Percentiles rank a stretch among this genome's conserved stretches.
Evolutionary conservation across 2,329 filamentous ascomycete species (phyloP).

Genomic region (Sarocladiaceae sp.): DNA sequence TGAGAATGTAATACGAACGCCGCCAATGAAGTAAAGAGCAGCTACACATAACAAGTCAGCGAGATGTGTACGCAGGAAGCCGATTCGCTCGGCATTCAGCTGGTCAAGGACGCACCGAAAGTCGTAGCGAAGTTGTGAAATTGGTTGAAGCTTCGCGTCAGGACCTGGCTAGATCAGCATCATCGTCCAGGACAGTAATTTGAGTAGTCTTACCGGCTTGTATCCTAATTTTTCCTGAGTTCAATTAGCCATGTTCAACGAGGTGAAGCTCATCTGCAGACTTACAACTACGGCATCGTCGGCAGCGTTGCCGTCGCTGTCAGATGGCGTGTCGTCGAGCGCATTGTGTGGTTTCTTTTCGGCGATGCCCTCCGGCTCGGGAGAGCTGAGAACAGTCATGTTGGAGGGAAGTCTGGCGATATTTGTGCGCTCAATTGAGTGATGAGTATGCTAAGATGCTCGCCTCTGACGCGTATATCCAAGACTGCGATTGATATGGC

Average conservation of each 20-base stretch:
- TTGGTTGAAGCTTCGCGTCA: slow-evolving; percentile 52
- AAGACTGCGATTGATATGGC: no score
- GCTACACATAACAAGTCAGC: slow-evolving; percentile 31
- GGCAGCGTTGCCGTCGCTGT: no score
- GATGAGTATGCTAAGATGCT: no score
- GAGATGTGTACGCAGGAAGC: background rate
- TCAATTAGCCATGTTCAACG: background rate
- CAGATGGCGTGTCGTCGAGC: no score
- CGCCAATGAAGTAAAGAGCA: slow-evolving; percentile 57
- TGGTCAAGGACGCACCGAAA: slow-evolving; percentile 41
- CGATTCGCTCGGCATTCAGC: background rate
- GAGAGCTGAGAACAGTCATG: no score
- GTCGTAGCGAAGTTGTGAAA: slow-evolving; percentile 57
- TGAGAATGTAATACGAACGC: slow-evolving; percentile 56
- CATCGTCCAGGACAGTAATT: background rate
- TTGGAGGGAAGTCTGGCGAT: no score
- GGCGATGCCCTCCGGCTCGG: no score
- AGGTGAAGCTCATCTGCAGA: background rate
- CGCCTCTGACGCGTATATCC: no score
- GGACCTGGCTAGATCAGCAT: slow-evolving; percentile 33
- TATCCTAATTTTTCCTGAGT: slow-evolving; percentile 20
- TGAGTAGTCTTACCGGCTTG: slow-evolving; percentile 17
- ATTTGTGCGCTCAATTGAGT: no score
- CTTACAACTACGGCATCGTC: no score
- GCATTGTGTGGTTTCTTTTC: no score